Percentiles rank a stretch among this genome's conserved stretches.
These are phyloP conservation scores for Epichloe gansuensis DNA, from an alignment of 2,329 filamentous ascomycete genomes.

Conservation along the genomic window DNA sequence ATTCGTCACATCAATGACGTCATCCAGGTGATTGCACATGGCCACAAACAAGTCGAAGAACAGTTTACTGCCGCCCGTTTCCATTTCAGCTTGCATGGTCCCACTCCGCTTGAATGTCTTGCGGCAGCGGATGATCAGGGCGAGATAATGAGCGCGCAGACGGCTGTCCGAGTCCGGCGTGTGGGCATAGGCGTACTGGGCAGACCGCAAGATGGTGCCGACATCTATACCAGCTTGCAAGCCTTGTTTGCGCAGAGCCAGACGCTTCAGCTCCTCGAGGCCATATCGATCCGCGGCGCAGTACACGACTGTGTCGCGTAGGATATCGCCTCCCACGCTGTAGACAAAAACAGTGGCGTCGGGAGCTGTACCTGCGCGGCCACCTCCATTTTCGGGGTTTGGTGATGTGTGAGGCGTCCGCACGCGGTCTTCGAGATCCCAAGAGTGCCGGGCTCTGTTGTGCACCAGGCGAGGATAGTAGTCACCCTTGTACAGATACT, in stretches of 20 bases:
- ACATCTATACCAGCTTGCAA: constrained; percentile 87
- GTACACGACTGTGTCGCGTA: constrained; percentile 90
- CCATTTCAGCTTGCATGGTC: constrained; percentile 98
- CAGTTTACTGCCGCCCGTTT: constrained; percentile 76
- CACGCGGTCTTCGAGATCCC: constrained; percentile 66
- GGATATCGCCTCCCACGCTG: constrained; percentile 61
- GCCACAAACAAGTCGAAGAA: constrained; percentile 98
- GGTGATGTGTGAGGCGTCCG: constrained; percentile 36
- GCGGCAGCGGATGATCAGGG: constrained; percentile 92
- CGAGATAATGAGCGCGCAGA: constrained; percentile 92
- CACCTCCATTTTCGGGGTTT: constrained; percentile 35
- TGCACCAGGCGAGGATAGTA: constrained; percentile 84
- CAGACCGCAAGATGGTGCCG: constrained; percentile 79
- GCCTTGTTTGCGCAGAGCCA: constrained; percentile 89
- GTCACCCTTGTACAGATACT: constrained; percentile 95
- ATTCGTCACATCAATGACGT: constrained; percentile 78
- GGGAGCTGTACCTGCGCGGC: constrained; percentile 34
- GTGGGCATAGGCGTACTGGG: constrained; percentile 90
- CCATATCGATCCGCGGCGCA: constrained; percentile 84
- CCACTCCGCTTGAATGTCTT: constrained; percentile 97
- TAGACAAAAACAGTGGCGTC: constrained; percentile 55
- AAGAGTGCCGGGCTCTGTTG: constrained; percentile 75
- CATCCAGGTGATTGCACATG: constrained; percentile 96
- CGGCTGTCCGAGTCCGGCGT: constrained; percentile 86
- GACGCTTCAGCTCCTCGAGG: constrained; percentile 81